phyloP scores from a whole-genome alignment of 805 yeast genomes.

The Candida fluviatilis region DNA sequence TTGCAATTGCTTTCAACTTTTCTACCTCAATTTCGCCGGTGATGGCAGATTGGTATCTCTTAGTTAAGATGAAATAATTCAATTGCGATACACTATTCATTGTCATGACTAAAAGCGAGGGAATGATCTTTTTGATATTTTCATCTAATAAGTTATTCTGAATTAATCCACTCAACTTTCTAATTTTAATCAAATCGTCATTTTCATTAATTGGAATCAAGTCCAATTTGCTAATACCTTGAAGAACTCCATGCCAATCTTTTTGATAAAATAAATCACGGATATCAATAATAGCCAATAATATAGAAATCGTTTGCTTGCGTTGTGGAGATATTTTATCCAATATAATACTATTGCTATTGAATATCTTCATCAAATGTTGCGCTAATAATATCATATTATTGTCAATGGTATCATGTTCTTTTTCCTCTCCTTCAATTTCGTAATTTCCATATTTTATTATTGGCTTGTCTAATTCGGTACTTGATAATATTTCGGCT shows the following conservation, averaged over 20 bases:
- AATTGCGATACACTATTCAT: constrained; percentile 72
- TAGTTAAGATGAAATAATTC: constrained; percentile 40
- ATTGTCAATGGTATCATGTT: constrained; percentile 39
- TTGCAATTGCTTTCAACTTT: constrained; percentile 58
- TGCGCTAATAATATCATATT: constrained; percentile 45
- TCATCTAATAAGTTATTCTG: constrained; percentile 64
- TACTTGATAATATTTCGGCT: constrained; percentile 70
- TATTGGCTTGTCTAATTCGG: constrained; percentile 62
- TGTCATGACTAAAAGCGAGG: constrained; percentile 71
- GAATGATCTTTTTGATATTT: constrained; percentile 71
- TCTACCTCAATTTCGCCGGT: constrained; percentile 49
- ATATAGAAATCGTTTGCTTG: constrained; percentile 59
- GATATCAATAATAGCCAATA: constrained; percentile 66
- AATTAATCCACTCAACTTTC: constrained; percentile 57
- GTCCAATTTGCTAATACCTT: constrained; percentile 53
- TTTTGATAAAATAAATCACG: constrained; percentile 53
- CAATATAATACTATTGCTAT: constrained; percentile 56
- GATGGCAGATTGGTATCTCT: constrained; percentile 40
- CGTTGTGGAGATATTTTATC: constrained; percentile 50
- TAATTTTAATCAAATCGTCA: constrained; percentile 52
- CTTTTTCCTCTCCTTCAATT: constrained; percentile 24
- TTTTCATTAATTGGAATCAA: constrained; percentile 55
- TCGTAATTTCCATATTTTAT: constrained; percentile 39
- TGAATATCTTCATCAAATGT: constrained; percentile 41
- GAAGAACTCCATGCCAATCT: constrained; percentile 57